A percentile compares a stretch with the other conserved stretches of the same genome.
phyloP scores from a whole-genome alignment of 371 early-diverging fungal genomes.

The Sporodiniella umbellata region DNA sequence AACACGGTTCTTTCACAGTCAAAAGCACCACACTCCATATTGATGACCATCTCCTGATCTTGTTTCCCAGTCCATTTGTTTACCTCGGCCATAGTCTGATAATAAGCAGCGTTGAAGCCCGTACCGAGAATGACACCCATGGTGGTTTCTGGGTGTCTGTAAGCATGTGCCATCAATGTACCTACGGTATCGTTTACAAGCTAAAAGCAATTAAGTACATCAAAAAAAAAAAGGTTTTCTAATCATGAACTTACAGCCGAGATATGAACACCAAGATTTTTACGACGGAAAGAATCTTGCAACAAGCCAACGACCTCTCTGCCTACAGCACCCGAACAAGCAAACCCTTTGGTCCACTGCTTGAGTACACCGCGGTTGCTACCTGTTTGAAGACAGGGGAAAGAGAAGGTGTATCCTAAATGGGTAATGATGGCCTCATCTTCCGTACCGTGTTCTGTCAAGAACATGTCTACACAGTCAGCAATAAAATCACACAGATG shows the following conservation, averaged over 20 bases:
- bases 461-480: constrained; percentile 77
- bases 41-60: constrained; percentile 54
- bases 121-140: constrained; percentile 96
- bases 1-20: constrained; percentile 62
- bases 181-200: constrained; percentile 97
- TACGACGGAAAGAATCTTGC: constrained; percentile 80
- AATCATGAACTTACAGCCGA: constrained; percentile 71
- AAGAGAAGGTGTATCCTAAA: constrained; percentile 94
- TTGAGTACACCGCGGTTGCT: constrained; percentile 79
- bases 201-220: no score
- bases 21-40: constrained; percentile 72
- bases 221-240: no score
- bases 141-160: constrained; percentile 74
- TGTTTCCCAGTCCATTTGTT: constrained; percentile 57
- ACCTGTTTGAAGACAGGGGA: constrained; percentile 82
- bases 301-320: constrained; percentile 77
- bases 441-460: constrained; percentile 46
- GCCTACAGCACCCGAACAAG: constrained; percentile 73
- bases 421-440: constrained; percentile 15
- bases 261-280: constrained; percentile 71
- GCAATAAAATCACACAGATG: constrained; percentile 89
- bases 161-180: constrained; percentile 87
- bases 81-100: constrained; percentile 68
- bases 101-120: constrained; percentile 91
- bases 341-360: constrained; percentile 94